A percentile compares a stretch with the other conserved stretches of the same genome.
These are phyloP conservation scores for Populus hybrid DNA, from an alignment of 441 rosid genomes.

Conservation along the genomic window DNA sequence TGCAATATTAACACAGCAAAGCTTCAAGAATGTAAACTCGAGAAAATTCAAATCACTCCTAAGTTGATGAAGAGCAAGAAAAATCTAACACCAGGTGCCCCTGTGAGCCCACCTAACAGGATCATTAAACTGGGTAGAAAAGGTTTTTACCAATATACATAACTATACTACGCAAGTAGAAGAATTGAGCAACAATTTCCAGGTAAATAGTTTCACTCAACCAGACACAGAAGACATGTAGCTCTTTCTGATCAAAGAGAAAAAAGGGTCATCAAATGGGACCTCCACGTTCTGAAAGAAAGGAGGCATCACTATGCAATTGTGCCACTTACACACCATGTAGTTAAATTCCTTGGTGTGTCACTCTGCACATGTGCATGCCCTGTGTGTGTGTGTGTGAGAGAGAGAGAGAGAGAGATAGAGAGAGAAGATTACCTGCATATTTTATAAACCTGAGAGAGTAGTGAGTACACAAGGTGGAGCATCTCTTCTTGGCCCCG, in stretches of 20 bases:
- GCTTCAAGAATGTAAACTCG: neutral
- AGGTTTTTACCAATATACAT: neutral
- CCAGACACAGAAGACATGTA: neutral
- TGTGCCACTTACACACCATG: neutral
- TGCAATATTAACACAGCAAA: neutral
- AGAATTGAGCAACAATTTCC: neutral
- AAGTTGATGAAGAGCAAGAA: neutral
- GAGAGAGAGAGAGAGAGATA: neutral
- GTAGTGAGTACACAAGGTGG: constrained; percentile 61
- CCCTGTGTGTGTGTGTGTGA: neutral
- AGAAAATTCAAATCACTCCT: neutral
- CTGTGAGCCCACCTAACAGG: neutral
- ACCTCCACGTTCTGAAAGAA: neutral
- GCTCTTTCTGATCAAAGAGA: neutral
- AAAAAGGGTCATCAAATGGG: neutral
- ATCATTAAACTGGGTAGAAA: neutral
- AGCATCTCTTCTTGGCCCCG: constrained; percentile 67
- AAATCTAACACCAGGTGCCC: neutral
- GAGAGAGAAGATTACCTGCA: constrained; percentile 24
- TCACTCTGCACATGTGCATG: neutral
- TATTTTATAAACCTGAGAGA: constrained; percentile 29
- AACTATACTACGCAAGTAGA: neutral
- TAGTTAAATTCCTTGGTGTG: neutral
- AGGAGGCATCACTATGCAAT: neutral
- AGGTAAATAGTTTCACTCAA: neutral